Evolutionary conservation across 2,329 filamentous ascomycete genomes (phyloP).

Genomic region (Ophiosphaerella narmari): DNA sequence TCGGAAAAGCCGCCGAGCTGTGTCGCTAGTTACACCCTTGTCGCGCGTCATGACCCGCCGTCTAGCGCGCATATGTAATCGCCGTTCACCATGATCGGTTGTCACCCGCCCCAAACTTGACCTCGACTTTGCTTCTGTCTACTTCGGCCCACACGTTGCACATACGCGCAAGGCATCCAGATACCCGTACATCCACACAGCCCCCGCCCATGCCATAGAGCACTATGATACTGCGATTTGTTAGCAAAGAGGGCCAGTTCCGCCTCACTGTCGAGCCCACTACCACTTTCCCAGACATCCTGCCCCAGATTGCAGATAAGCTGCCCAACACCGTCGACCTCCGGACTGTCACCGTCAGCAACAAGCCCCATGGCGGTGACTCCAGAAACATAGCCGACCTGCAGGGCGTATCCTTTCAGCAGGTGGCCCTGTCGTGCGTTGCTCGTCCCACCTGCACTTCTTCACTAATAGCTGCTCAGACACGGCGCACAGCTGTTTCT

Average conservation of each 20-base stretch:
- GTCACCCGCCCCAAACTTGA: background rate
- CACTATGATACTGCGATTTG: conserved; percentile 80
- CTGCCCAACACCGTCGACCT: conserved; percentile 62
- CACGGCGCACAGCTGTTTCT: conserved; percentile 93
- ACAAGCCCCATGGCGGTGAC: conserved; percentile 64
- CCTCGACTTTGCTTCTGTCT: conserved; percentile 16
- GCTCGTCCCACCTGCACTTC: conserved; percentile 8
- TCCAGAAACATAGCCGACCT: conserved; percentile 58
- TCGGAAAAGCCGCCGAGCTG: conserved; percentile 16
- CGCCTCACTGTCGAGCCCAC: conserved; percentile 77
- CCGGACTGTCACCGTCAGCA: conserved; percentile 62
- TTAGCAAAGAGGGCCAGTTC: conserved; percentile 91
- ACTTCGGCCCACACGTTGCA: background rate
- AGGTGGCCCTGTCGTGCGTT: conserved; percentile 62
- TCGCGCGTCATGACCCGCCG: conserved; percentile 19
- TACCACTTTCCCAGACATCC: conserved; percentile 69
- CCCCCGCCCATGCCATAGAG: conserved; percentile 1
- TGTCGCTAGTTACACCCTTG: conserved; percentile 13
- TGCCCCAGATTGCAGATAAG: conserved; percentile 61
- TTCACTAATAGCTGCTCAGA: conserved; percentile 52
- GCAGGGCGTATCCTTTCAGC: conserved; percentile 59
- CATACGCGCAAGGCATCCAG: background rate
- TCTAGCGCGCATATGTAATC: conserved; percentile 7
- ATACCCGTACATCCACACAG: background rate
- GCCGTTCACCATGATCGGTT: background rate